These are phyloP conservation scores for Colletotrichum truncatum DNA, from an alignment of 2,329 filamentous ascomycete genomes.

Conservation along the genomic window DNA sequence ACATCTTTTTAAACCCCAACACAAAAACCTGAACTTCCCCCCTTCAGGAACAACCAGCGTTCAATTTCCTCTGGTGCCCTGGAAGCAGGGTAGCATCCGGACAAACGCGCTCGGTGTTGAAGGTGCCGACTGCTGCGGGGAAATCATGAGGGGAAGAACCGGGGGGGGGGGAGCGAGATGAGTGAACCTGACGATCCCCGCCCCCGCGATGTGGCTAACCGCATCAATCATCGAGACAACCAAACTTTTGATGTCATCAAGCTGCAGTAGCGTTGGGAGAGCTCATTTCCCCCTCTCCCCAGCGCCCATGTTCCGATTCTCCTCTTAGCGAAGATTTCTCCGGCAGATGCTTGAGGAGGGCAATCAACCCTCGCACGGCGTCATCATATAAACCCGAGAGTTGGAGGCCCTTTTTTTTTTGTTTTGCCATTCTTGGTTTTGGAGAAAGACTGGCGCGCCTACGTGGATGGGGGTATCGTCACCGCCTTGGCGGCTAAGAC, in stretches of 20 bases:
- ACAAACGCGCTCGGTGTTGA: slow-evolving; percentile 26
- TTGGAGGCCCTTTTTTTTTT: not conserved
- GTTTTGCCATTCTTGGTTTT: not conserved
- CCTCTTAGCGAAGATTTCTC: slow-evolving; percentile 2
- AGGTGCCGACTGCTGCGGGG: slow-evolving; percentile 27
- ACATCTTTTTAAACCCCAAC: not conserved
- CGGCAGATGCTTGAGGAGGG: not conserved
- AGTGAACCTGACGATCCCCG: slow-evolving; percentile 7
- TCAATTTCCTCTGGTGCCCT: not conserved
- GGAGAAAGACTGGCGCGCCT: not conserved
- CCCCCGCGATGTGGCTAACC: slow-evolving; percentile 24
- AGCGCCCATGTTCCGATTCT: not conserved
- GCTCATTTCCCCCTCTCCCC: not conserved
- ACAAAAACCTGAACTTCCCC: not conserved
- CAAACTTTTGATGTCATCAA: slow-evolving; percentile 9
- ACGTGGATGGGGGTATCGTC: not conserved
- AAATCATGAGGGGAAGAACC: slow-evolving; percentile 23
- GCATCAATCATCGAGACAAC: slow-evolving; percentile 22
- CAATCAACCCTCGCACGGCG: not conserved
- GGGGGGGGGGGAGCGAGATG: not conserved
- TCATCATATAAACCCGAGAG: not conserved
- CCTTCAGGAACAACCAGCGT: not conserved
- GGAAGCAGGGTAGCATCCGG: slow-evolving; percentile 17
- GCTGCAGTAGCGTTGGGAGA: not conserved
- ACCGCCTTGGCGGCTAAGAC: slow-evolving; percentile 11